Evolutionary conservation across 176 grass and related monocot genomes (phyloP).

Genomic region (Thinopyrum elongatum): DNA sequence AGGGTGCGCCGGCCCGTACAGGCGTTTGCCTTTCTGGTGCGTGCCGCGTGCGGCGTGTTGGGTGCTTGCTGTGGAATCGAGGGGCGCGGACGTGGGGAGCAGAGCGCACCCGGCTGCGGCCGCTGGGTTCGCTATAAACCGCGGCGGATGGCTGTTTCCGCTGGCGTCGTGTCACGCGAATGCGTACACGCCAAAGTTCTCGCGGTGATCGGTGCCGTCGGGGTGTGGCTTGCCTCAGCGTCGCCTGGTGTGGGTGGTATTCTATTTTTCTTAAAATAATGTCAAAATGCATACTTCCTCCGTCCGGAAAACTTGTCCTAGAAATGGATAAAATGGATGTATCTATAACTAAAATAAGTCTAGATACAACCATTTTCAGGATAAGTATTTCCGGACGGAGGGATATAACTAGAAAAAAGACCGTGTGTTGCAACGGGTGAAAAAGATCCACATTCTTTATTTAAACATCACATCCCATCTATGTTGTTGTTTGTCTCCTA

Average conservation of each 20-base stretch:
- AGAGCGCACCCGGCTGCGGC: slow-evolving; percentile 31
- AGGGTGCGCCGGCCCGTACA: slow-evolving; percentile 23
- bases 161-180: background rate
- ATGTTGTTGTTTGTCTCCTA: too few relatives aligned
- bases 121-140: slow-evolving; percentile 36
- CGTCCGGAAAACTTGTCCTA: too few relatives aligned
- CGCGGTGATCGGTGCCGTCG: background rate
- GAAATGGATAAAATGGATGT: too few relatives aligned
- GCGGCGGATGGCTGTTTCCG: slow-evolving; percentile 23
- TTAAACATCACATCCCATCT: too few relatives aligned
- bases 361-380: too few relatives aligned
- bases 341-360: too few relatives aligned
- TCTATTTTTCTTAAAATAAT: too few relatives aligned
- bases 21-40: background rate
- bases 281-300: too few relatives aligned
- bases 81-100: background rate
- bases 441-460: too few relatives aligned
- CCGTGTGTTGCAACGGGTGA: too few relatives aligned
- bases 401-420: too few relatives aligned
- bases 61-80: background rate
- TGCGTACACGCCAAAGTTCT: background rate
- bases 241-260: background rate
- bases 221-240: background rate
- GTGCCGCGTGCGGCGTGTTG: background rate
- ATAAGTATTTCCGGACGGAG: too few relatives aligned